Base-by-base conservation (phyloP, 257 asterid species). In the Schizonepeta tenuifolia region DNA sequence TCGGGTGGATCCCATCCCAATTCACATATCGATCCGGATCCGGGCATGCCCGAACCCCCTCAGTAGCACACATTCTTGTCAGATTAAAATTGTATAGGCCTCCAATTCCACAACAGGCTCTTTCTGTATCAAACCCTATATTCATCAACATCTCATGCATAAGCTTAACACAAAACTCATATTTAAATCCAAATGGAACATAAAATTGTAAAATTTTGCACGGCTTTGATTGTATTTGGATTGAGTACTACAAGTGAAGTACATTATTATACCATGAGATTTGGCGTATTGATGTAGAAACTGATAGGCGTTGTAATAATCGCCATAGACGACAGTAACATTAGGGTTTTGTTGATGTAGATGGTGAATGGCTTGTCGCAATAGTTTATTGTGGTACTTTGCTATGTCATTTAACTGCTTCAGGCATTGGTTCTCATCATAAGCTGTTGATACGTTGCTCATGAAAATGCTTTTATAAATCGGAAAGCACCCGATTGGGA, bases 1-100 rank as follows among this genome's bases (percentile, higher is more conserved):
- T 71, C 67, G 59, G 0, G 33, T 79, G 83, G 46, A 70, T 20
- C 67, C 77, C 77, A 38, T 80, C 84, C 78, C 78, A 75, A 3
- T 78, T 67, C 17, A 75, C n/a, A 31, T 61, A 44, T 63, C 54
- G 62, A 15, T 72, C n/a, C 1, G 76, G 79, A 12, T 76, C 26
- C 4, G 44, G 0, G 33, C 75, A 80, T 12, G 43, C 68, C 0
- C 43, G 18, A 38, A 64, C 77, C 0, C 17, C 63, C 0, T 38
- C 36, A 3, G 2, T 4, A 9, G 81, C 73, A 57, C 81, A 80
- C 47, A 26, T 51, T 69, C 40, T 71, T 0, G 33, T 46, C 67
- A 36, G 17, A 44, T 76, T 28, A 41, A 67, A 80, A 12, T 72
- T 80, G 71, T 72, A 72, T 47, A 20, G 38, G 2, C 84, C 81